phyloP scores from a whole-genome alignment of 1,284 basidiomycete species.

The Apiotrichum domesticum region DNA sequence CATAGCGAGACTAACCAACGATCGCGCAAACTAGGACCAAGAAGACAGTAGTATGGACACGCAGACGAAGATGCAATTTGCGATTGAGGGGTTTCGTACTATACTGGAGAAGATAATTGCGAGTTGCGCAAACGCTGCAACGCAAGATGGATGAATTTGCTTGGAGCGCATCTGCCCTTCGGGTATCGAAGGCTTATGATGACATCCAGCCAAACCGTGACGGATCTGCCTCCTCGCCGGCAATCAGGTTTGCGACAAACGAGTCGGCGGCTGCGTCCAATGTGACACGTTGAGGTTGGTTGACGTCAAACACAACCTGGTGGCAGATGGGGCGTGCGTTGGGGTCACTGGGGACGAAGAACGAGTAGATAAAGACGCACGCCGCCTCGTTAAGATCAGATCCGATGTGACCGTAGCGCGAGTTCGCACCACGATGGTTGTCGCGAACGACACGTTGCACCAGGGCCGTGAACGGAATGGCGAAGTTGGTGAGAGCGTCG shows the following conservation, averaged over 20 bases:
- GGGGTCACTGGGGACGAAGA: conserved; percentile 7
- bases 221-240: conserved; percentile 11
- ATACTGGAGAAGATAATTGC: no score
- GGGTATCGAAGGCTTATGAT: background rate
- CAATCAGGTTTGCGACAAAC: conserved; percentile 10
- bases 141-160: background rate
- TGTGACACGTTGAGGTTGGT: background rate
- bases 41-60: no score
- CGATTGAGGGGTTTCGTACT: no score
- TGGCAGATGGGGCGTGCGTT: conserved; percentile 6
- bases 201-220: conserved; percentile 12
- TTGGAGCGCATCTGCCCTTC: no score
- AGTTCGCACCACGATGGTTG: background rate
- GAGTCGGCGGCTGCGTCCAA: conserved; percentile 7
- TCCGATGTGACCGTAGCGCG: background rate
- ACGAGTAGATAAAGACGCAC: conserved; percentile 13
- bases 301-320: conserved; percentile 12
- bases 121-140: background rate
- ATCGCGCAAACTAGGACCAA: no score
- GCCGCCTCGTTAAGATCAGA: conserved; percentile 12
- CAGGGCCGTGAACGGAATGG: conserved; percentile 6
- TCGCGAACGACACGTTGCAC: conserved; percentile 18
- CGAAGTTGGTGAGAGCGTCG: conserved; percentile 3
- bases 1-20: no score
- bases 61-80: no score